Percentiles rank a stretch among this genome's conserved stretches.
These are phyloP conservation scores for Lachnum nothofagi DNA, from an alignment of 2,329 filamentous ascomycete species.

Conservation along the genomic window DNA sequence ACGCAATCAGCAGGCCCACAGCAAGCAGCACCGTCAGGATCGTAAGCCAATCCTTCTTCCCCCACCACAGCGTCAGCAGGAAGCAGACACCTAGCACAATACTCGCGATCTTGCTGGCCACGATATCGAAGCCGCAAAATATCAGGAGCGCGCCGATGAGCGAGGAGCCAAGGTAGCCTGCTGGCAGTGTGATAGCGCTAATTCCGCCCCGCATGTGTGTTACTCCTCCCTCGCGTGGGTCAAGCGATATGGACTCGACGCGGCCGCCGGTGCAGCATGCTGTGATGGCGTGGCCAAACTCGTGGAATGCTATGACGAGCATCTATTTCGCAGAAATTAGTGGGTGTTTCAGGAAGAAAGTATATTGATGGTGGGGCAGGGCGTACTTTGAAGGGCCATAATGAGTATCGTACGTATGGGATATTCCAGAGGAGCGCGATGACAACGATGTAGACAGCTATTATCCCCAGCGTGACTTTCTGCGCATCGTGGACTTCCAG, in stretches of 20 bases:
- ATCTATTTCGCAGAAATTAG: conserved; percentile 46
- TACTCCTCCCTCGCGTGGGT: conserved; percentile 71
- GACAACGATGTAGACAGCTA: conserved; percentile 64
- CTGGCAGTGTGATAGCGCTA: conserved; percentile 65
- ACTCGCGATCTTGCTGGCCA: conserved; percentile 73
- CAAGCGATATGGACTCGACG: conserved; percentile 69
- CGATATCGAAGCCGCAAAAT: conserved; percentile 77
- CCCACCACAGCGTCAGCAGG: conserved; percentile 77
- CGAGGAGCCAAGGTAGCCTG: conserved; percentile 72
- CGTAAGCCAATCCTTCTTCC: conserved; percentile 71
- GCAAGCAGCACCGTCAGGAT: conserved; percentile 65
- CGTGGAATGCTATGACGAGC: conserved; percentile 79
- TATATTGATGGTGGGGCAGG: neutral
- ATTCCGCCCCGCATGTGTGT: conserved; percentile 72
- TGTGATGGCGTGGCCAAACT: conserved; percentile 70
- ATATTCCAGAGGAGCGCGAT: conserved; percentile 78
- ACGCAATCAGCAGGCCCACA: conserved; percentile 65
- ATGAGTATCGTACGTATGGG: conserved; percentile 65
- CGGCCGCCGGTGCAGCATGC: conserved; percentile 67
- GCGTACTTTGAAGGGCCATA: conserved; percentile 75
- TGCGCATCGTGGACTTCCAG: conserved; percentile 55
- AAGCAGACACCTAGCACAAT: conserved; percentile 70
- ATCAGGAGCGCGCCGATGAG: conserved; percentile 72
- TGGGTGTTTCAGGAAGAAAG: neutral
- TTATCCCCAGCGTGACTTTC: conserved; percentile 64